A percentile compares a stretch with the other conserved stretches of the same genome.
These are phyloP conservation scores for Mortierella claussenii DNA, from an alignment of 192 early-diverging fungal genomes.

Conservation along the genomic window DNA sequence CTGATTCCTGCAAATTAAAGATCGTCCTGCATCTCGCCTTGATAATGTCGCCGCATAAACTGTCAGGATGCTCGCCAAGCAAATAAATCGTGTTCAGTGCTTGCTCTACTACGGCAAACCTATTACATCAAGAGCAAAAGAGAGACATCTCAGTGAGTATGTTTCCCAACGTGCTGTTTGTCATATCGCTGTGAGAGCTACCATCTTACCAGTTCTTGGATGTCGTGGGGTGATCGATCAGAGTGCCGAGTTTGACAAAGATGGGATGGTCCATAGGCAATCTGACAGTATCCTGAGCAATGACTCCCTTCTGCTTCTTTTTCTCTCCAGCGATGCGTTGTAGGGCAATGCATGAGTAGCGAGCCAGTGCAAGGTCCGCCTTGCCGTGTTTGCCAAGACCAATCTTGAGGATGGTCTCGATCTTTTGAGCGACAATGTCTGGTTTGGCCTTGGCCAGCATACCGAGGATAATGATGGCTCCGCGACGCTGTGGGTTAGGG, in stretches of 20 bases:
- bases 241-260: conserved; percentile 56
- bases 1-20: conserved; percentile 60
- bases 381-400: conserved; percentile 88
- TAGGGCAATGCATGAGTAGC: conserved; percentile 92
- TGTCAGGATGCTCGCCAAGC: conserved; percentile 91
- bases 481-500: conserved; percentile 78
- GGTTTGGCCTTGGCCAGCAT: conserved; percentile 92
- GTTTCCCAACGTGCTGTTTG: neutral
- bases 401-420: conserved; percentile 83
- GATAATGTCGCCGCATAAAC: conserved; percentile 81
- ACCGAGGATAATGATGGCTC: conserved; percentile 91
- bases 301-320: conserved; percentile 70
- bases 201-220: conserved; percentile 64
- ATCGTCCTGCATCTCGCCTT: conserved; percentile 71
- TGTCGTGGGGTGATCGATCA: conserved; percentile 59
- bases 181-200: neutral
- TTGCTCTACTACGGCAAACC: conserved; percentile 95
- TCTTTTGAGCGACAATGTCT: conserved; percentile 85
- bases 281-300: conserved; percentile 41
- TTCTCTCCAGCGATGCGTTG: conserved; percentile 78
- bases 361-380: conserved; percentile 85
- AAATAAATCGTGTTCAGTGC: conserved; percentile 93
- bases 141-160: no score
- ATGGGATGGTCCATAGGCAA: conserved; percentile 69
- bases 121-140: conserved; percentile 54